Conservation (phyloP, 2,329 filamentous ascomycete species). For the Epichloe sylvatica region DNA sequence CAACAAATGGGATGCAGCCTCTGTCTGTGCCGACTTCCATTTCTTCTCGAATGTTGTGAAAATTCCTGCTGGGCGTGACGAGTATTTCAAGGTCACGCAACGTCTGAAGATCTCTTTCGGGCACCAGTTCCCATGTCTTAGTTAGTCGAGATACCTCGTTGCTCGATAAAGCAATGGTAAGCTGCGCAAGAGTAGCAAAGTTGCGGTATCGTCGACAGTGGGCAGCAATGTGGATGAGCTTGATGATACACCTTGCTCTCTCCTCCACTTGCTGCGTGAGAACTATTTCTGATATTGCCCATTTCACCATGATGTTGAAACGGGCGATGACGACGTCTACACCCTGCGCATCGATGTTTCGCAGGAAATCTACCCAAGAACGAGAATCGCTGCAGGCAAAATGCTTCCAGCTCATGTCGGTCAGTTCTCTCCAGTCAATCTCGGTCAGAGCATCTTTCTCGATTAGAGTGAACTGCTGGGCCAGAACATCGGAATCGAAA, state of each 20-base stretch:
- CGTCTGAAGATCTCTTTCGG: conserved; percentile 48
- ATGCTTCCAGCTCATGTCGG: conserved; percentile 72
- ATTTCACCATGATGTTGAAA: conserved; percentile 82
- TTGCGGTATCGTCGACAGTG: conserved; percentile 66
- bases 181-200: conserved; percentile 71
- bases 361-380: conserved; percentile 72
- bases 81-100: conserved; percentile 56
- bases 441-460: conserved; percentile 78
- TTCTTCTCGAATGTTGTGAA: conserved; percentile 60
- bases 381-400: conserved; percentile 47
- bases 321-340: conserved; percentile 75
- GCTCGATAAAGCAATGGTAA: conserved; percentile 62
- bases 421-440: conserved; percentile 77
- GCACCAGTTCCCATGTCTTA: conserved; percentile 59
- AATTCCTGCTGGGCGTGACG: conserved; percentile 65
- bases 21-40: conserved; percentile 58
- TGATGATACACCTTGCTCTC: conserved; percentile 62
- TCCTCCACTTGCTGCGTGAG: conserved; percentile 60
- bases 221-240: conserved; percentile 67
- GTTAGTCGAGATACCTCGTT: conserved; percentile 55
- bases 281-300: conserved; percentile 67
- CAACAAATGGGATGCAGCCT: conserved; percentile 74
- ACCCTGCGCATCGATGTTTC: conserved; percentile 56
- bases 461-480: conserved; percentile 72
- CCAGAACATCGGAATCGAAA: conserved; percentile 64